phyloP scores from a whole-genome alignment of 2,329 filamentous ascomycete genomes.

The Xylaria sp. region DNA sequence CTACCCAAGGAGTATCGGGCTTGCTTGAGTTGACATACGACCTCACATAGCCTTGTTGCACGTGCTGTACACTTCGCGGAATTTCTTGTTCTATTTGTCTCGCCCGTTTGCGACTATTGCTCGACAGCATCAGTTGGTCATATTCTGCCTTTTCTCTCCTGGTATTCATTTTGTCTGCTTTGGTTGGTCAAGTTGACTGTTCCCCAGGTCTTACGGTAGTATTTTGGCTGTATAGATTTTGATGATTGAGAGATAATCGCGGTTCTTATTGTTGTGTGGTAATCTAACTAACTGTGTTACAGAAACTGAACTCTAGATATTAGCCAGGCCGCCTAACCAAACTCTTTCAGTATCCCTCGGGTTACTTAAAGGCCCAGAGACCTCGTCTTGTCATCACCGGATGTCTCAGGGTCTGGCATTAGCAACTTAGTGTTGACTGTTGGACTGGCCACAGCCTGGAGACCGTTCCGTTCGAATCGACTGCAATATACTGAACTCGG shows the following conservation, averaged over 20 bases:
- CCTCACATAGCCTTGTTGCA: background rate
- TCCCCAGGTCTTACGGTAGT: background rate
- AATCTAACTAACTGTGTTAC: background rate
- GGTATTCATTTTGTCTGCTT: background rate
- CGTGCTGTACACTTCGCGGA: background rate
- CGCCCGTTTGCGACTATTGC: background rate
- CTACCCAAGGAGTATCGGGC: background rate
- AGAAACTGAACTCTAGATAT: background rate
- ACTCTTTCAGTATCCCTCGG: background rate
- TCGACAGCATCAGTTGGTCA: background rate
- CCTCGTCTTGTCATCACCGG: background rate
- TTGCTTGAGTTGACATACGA: background rate
- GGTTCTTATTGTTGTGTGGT: background rate
- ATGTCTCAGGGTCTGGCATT: background rate
- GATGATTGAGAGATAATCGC: background rate
- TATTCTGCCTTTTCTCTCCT: background rate
- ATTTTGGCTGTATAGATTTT: background rate
- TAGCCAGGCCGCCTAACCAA: background rate
- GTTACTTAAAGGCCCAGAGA: background rate
- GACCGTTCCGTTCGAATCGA: background rate
- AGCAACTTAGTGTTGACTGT: background rate
- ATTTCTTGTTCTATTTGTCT: background rate
- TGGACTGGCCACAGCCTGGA: background rate
- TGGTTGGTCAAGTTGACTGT: background rate
- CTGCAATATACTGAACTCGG: background rate